A percentile compares a stretch with the other conserved stretches of the same genome.
Evolutionary conservation across 805 yeast species (phyloP).

Genomic region (Blastobotrys americana): DNA sequence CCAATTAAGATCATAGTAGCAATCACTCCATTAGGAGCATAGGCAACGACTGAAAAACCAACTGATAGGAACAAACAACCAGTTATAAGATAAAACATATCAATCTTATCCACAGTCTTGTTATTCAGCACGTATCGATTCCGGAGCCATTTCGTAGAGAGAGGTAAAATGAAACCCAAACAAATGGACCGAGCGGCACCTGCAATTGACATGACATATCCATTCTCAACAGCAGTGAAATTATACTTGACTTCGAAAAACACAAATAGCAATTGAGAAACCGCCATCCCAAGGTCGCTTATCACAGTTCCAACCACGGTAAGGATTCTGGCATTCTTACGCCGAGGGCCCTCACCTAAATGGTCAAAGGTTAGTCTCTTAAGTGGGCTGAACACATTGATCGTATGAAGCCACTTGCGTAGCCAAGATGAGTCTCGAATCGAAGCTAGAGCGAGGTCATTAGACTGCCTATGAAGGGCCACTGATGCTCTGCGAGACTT

Average conservation of each 20-base stretch:
- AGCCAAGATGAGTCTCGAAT: background rate
- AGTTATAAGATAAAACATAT: conserved; percentile 14
- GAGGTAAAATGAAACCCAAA: conserved; percentile 22
- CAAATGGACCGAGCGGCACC: conserved; percentile 24
- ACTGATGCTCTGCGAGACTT: conserved; percentile 17
- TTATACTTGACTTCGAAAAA: conserved; percentile 25
- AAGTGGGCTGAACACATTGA: conserved; percentile 25
- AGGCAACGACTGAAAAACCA: conserved; percentile 14
- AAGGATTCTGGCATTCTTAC: conserved; percentile 18
- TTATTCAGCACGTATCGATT: conserved; percentile 3
- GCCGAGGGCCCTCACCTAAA: conserved; percentile 7
- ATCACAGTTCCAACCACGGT: conserved; percentile 13
- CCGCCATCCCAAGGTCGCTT: conserved; percentile 13
- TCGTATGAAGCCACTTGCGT: conserved; percentile 8
- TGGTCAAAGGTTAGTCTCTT: conserved; percentile 17
- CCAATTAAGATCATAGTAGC: conserved; percentile 12
- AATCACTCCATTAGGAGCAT: conserved; percentile 17
- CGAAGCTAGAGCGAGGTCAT: background rate
- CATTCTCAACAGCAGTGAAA: conserved; percentile 29
- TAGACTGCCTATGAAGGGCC: conserved; percentile 10
- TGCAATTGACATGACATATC: conserved; percentile 25
- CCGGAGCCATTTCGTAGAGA: conserved; percentile 13
- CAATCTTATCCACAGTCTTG: conserved; percentile 17
- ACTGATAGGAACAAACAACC: conserved; percentile 15
- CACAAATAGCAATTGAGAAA: conserved; percentile 21